phyloP scores from a whole-genome alignment of 2,329 filamentous ascomycete genomes.

The Paraphoma chrysanthemicola region DNA sequence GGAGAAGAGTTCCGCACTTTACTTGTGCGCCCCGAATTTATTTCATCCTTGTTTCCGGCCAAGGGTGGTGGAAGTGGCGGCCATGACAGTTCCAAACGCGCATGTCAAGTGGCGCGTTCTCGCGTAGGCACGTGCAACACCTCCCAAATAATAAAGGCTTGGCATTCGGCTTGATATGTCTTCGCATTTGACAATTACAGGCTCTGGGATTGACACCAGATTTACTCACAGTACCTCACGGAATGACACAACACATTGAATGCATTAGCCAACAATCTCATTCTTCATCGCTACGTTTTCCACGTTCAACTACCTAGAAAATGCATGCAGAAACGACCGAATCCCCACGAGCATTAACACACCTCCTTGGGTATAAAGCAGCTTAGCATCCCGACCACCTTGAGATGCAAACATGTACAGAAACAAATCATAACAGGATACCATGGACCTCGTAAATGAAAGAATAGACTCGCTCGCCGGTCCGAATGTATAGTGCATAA shows the following conservation, averaged over 20 bases:
- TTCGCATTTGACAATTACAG: no score
- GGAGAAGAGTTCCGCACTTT: no score
- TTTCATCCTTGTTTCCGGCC: no score
- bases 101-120: conserved; percentile 9
- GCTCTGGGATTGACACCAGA: no score
- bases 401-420: conserved; percentile 8
- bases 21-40: no score
- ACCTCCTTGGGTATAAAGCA: conserved; percentile 8
- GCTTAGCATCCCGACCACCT: not conserved
- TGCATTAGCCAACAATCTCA: no score
- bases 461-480: not conserved
- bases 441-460: not conserved
- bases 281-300: no score
- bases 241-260: no score
- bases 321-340: not conserved
- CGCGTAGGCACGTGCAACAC: conserved; percentile 21
- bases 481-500: conserved; percentile 3
- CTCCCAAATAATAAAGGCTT: not conserved
- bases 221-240: no score
- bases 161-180: no score
- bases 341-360: not conserved
- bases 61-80: no score
- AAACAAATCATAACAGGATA: not conserved
- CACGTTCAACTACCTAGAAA: not conserved
- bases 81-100: no score